Evolutionary conservation across 495 filamentous ascomycete genomes (phyloP).

Genomic region (Tuber indicum): DNA sequence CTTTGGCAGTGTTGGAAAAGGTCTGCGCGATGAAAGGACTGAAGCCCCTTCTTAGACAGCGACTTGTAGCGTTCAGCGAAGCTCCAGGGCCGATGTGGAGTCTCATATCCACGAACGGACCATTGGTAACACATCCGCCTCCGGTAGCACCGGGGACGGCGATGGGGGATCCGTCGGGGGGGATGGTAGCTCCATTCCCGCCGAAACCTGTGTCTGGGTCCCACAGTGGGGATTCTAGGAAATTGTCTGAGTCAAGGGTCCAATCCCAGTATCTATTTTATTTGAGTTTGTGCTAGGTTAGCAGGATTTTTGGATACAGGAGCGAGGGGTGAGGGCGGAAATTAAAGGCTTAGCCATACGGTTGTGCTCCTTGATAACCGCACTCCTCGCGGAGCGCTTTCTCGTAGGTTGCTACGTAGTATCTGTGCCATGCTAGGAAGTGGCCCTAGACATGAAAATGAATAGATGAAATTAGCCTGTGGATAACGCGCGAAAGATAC

Average conservation of each 20-base stretch:
- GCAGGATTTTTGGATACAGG: conserved; percentile 21
- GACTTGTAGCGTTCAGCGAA: conserved; percentile 33
- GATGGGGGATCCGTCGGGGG: conserved; percentile 19
- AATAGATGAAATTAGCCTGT: conserved; percentile 46
- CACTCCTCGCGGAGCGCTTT: conserved; percentile 65
- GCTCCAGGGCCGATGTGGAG: conserved; percentile 44
- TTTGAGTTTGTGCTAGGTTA: conserved; percentile 42
- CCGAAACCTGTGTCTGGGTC: conserved; percentile 57
- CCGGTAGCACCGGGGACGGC: conserved; percentile 44
- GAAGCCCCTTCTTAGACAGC: conserved; percentile 63
- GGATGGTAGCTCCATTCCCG: conserved; percentile 53
- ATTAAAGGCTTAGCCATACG: conserved; percentile 25
- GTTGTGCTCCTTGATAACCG: conserved; percentile 57
- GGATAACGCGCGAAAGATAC: conserved; percentile 37
- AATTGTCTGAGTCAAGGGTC: conserved; percentile 49
- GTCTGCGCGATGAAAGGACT: conserved; percentile 46
- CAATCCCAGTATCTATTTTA: conserved; percentile 58
- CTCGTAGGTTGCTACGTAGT: conserved; percentile 60
- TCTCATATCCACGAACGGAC: conserved; percentile 21
- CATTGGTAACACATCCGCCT: conserved; percentile 58
- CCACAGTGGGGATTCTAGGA: conserved; percentile 56
- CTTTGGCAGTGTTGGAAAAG: conserved; percentile 30
- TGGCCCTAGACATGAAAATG: conserved; percentile 53
- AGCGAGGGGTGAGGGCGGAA: neutral
- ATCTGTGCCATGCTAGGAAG: conserved; percentile 67